Base-by-base conservation (phyloP, 192 early-diverging fungal genomes). In the Backusella westeae region DNA sequence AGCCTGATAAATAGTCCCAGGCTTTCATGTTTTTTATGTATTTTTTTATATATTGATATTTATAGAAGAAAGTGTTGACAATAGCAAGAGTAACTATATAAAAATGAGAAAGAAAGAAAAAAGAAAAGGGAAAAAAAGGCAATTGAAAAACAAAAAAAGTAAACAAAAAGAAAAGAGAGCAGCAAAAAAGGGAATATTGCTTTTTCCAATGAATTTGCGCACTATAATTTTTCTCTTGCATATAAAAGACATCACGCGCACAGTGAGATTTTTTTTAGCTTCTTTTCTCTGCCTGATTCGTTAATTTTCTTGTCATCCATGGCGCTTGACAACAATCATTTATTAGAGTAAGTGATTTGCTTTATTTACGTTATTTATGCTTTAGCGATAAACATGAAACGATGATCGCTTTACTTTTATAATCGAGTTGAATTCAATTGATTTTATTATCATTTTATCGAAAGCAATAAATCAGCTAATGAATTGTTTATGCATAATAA, bases 1-100 rank as follows among this genome's bases (percentile, higher is more conserved):
- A 78, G 1, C 77, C 81, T 34, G 80, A 81, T 65, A 74, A 39
- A 63, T 59, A 74, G 0, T 67, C 23, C 74, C 74, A 75, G 21
- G 74, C 74, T 67, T 75, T 75, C 74, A 75, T 75, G 10, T 29
- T 63, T 63, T 59, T 12, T 59, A 21, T 56, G 21, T 53, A 15
- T 35, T 21, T 53, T 21, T 56, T 56, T 56, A 21, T 56, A 56
- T 23, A 56, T 23, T 23, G 5, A 56, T 56, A 56, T 39, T 39
- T 39, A 39, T 1, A 39, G 38, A 39, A 39, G 9, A 56, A 56
- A 56, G 53, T 56, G 19, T 26, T 21, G 8, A 56, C 7, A 56
- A 56, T 56, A 56, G 2, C 8, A 23, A 21, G 19, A 56, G 23
- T 29, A 29, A 3, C 10, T 63, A 63, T 63, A 29, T 26, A 59